Base-by-base conservation (phyloP, 2,329 filamentous ascomycete species). In the Fusarium anthophilum region DNA sequence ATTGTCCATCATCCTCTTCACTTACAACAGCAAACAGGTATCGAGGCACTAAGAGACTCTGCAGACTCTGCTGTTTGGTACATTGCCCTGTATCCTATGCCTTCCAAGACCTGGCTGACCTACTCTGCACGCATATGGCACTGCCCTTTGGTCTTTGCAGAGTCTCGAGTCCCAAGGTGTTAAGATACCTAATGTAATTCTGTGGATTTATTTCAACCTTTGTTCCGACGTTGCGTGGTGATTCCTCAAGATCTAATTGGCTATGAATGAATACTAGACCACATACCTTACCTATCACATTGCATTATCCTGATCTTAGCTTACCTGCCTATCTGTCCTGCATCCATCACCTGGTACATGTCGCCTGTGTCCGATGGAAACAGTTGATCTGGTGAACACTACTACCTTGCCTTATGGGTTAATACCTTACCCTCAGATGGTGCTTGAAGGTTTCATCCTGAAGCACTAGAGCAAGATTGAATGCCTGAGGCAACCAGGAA, bases 161-260 rank as follows among this genome's bases (percentile, higher is more conserved):
- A 28, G n/a, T 32, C 37, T 26, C n/a, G 24, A 22, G 50, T 41
- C 37, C 28, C n/a, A 20, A 20, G 30, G 48, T 18, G 20, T 26
- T 30, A 11, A 48, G 28, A 17, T n/a, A 30, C 28, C 28, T 30
- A 30, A 30, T 50, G 30, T 47, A 43, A 66, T 70, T 60, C 66
- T 70, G 67, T 70, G 66, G 38, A 54, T 35, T 45, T 35, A 39
- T n/a, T 20, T 32, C 26, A 28, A 28, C 24, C 38, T 53, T 47
- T 41, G 18, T 47, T 45, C 30, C 32, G 56, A 20, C 20, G 24
- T 47, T 59, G 48, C 66, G 59, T 70, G 67, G 39, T 48, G 66
- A 28, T 38, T 54, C 48, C 8, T 54, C 32, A 18, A 28, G 48
- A 45, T 18, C 30, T 57, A 47, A 70, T 51, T 70, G 67, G 67